These are phyloP conservation scores for Arachis hypogaea DNA, from an alignment of 306 rosid species.

Conservation along the genomic window DNA sequence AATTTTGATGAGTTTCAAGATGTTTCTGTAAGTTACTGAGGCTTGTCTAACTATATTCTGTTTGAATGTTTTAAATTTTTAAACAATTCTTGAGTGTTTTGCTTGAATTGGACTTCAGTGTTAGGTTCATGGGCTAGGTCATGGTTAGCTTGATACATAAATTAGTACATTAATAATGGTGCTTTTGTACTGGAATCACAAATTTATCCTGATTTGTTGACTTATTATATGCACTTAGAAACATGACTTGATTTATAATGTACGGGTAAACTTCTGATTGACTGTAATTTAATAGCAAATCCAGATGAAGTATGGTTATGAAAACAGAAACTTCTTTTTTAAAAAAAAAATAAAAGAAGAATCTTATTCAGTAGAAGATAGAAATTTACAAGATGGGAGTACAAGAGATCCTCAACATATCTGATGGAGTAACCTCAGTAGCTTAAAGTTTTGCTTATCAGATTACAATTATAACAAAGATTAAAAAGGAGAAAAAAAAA, in stretches of 20 bases:
- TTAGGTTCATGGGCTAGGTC: constrained; percentile 13
- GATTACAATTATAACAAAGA: background rate
- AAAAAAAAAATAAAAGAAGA: too few species aligned
- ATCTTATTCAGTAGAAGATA: too few species aligned
- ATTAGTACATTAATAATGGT: constrained; percentile 5
- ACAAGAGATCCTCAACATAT: too few species aligned
- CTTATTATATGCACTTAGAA: background rate
- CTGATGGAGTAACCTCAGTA: background rate
- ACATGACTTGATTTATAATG: background rate
- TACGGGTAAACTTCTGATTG: constrained; percentile 1
- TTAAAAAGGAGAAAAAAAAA: background rate
- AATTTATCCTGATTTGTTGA: constrained; percentile 9
- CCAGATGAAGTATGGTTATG: constrained; percentile 5
- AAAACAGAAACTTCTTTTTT: background rate
- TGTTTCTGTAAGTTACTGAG: constrained; percentile 73
- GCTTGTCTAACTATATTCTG: constrained; percentile 29
- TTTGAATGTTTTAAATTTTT: background rate
- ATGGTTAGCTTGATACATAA: constrained; percentile 10
- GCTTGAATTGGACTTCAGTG: background rate
- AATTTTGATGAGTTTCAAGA: constrained; percentile 92
- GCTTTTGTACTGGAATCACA: constrained; percentile 5
- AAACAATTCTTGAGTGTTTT: constrained; percentile 23
- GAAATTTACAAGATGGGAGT: too few species aligned
- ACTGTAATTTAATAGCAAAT: constrained; percentile 30
- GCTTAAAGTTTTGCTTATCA: constrained; percentile 1